Conservation (phyloP, 208 protist genomes). For the Trypanosoma cruzi region DNA sequence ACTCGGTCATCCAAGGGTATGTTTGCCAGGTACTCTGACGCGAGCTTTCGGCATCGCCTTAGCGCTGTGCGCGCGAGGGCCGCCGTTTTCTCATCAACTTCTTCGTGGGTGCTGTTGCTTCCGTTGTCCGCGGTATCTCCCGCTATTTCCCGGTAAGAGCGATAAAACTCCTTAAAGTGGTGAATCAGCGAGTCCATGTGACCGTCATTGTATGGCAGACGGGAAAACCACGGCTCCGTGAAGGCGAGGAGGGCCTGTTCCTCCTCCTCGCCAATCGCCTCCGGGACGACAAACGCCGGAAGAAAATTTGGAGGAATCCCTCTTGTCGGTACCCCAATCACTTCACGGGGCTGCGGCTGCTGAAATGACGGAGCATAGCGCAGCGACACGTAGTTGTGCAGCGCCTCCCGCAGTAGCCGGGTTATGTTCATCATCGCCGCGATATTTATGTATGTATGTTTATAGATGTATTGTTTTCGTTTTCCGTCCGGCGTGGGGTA, state of each 20-base stretch:
- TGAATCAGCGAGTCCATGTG: conserved; percentile 86
- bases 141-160: conserved; percentile 59
- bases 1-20: conserved; percentile 86
- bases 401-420: background rate
- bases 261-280: conserved; percentile 69
- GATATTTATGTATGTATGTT: too few species aligned
- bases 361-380: conserved; percentile 69
- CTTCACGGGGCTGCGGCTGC: conserved; percentile 60
- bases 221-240: conserved; percentile 70
- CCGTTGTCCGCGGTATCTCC: conserved; percentile 11
- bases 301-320: conserved; percentile 66
- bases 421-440: conserved; percentile 5
- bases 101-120: conserved; percentile 14
- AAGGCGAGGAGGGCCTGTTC: conserved; percentile 64
- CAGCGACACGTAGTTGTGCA: conserved; percentile 57
- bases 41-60: conserved; percentile 38
- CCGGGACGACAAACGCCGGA: conserved; percentile 74
- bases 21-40: conserved; percentile 48
- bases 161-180: conserved; percentile 91
- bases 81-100: conserved; percentile 4
- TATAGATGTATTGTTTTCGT: conserved; percentile 5
- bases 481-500: too few species aligned
- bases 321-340: conserved; percentile 70
- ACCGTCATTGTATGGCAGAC: conserved; percentile 67
- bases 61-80: conserved; percentile 42